Percentiles rank a stretch among this genome's conserved stretches.
Evolutionary conservation across 768 basidiomycete species (phyloP).

Genomic region (Amanita pseudoporphyria): DNA sequence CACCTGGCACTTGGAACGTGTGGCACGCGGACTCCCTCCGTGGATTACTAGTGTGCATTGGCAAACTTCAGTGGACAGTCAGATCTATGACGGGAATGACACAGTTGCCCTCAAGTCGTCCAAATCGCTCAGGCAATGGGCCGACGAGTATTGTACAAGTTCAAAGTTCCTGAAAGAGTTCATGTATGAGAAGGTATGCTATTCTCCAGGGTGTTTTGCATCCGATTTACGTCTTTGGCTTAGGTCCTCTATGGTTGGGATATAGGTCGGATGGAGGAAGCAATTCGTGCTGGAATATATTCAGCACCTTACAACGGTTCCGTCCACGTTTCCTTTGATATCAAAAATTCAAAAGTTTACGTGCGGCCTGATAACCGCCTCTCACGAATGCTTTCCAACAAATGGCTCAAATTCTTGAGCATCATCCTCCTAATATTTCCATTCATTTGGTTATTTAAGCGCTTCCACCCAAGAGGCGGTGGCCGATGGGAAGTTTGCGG

Average conservation of each 20-base stretch:
- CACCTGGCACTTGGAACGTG: constrained; percentile 27
- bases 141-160: constrained; percentile 72
- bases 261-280: constrained; percentile 28
- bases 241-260: constrained; percentile 41
- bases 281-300: constrained; percentile 31
- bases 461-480: constrained; percentile 57
- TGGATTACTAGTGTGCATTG: constrained; percentile 21
- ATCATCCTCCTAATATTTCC: constrained; percentile 68
- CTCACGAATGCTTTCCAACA: constrained; percentile 58
- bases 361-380: constrained; percentile 60
- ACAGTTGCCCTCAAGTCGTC: constrained; percentile 33
- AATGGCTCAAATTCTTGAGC: constrained; percentile 61
- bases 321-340: constrained; percentile 41
- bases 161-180: constrained; percentile 71
- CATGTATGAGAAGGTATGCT: constrained; percentile 51
- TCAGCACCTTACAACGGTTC: constrained; percentile 35
- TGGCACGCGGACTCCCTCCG: constrained; percentile 34
- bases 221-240: background rate
- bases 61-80: background rate
- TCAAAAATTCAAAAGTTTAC: constrained; percentile 38
- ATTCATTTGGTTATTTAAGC: constrained; percentile 73
- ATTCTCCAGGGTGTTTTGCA: background rate
- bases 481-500: constrained; percentile 73
- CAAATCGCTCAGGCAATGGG: constrained; percentile 66
- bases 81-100: background rate